These are phyloP conservation scores for Sporothrix pallida DNA, from an alignment of 2,329 filamentous ascomycete genomes.

Conservation along the genomic window DNA sequence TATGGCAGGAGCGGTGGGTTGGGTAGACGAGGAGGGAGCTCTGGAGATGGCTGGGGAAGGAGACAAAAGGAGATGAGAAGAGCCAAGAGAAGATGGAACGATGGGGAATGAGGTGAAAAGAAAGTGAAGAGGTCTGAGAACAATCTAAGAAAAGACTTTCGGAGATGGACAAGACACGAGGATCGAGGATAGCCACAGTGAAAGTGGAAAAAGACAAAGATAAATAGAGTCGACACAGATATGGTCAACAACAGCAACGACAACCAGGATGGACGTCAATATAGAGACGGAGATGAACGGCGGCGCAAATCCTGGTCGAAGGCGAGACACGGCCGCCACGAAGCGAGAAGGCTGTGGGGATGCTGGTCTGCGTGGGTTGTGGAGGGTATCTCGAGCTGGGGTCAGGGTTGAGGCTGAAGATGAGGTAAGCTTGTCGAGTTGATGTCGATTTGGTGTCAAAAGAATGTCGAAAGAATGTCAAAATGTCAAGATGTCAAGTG, in stretches of 20 bases:
- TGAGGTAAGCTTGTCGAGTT: not conserved
- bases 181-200: not conserved
- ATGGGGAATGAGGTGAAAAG: not conserved
- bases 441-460: not conserved
- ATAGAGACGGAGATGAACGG: conserved; percentile 21
- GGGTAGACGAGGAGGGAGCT: not conserved
- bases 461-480: not conserved
- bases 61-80: not conserved
- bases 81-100: no score
- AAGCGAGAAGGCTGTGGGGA: conserved; percentile 10
- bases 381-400: not conserved
- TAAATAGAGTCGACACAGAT: not conserved
- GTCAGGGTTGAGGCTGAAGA: no score
- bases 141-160: conserved; percentile 1
- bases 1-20: not conserved
- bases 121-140: conserved; percentile 13
- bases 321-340: conserved; percentile 22
- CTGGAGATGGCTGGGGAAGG: not conserved
- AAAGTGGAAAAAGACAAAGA: not conserved
- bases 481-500: not conserved
- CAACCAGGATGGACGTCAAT: not conserved
- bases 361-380: not conserved
- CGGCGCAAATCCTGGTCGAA: not conserved
- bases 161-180: not conserved
- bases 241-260: not conserved